Percentiles rank a stretch among this genome's conserved stretches.
Evolutionary conservation across 2,329 filamentous ascomycete genomes (phyloP).

Genomic region (Aplosporella prunicola): DNA sequence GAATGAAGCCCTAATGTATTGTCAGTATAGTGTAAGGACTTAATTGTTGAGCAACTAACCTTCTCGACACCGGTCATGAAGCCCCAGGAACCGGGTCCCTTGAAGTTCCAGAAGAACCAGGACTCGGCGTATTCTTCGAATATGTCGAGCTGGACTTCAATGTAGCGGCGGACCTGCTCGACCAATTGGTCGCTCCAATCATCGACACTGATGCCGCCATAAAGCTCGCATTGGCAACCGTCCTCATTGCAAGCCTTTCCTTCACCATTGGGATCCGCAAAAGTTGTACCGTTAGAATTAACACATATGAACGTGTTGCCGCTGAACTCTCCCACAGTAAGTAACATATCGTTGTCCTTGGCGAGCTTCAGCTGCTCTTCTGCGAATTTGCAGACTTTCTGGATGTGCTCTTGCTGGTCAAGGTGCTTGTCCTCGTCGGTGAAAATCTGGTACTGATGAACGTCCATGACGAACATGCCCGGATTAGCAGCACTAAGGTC

Average conservation of each 20-base stretch:
- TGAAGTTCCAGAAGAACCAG: constrained; percentile 37
- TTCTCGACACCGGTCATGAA: constrained; percentile 31
- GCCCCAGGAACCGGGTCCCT: constrained; percentile 34
- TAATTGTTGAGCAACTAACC: constrained; percentile 14
- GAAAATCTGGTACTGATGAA: constrained; percentile 41
- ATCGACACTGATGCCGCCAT: constrained; percentile 21
- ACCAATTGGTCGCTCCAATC: constrained; percentile 28
- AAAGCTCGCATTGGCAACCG: constrained; percentile 31
- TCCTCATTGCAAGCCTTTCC: constrained; percentile 23
- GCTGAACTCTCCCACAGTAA: constrained; percentile 37
- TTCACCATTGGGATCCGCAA: constrained; percentile 13
- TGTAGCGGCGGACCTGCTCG: constrained; percentile 28
- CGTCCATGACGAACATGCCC: constrained; percentile 53
- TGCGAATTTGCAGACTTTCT: constrained; percentile 37
- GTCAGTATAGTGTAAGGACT: background rate
- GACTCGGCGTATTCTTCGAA: constrained; percentile 33
- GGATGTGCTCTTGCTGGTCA: constrained; percentile 32
- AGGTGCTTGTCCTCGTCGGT: constrained; percentile 26
- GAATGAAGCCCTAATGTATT: constrained; percentile 5
- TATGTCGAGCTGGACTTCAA: constrained; percentile 37
- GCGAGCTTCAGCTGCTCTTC: constrained; percentile 41
- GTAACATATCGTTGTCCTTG: constrained; percentile 31
- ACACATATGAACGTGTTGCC: constrained; percentile 36
- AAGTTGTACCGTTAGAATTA: constrained; percentile 31
- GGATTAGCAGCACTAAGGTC: constrained; percentile 43